These are phyloP conservation scores for Eimeria necatrix DNA, from an alignment of 169 alveolate species.

Conservation along the genomic window DNA sequence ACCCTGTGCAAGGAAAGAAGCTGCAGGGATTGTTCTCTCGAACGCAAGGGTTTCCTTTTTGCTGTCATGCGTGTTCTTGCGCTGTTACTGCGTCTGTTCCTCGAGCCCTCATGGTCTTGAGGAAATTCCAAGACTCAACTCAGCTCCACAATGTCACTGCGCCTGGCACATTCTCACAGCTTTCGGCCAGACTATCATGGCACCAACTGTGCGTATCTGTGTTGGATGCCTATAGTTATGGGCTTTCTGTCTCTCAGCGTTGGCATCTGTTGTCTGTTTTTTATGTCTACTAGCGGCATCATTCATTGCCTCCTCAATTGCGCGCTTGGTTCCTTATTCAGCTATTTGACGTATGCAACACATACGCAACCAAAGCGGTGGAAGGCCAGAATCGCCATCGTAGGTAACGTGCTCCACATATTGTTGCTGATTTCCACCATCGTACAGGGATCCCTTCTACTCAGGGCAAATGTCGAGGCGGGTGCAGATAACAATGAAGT, in stretches of 20 bases:
- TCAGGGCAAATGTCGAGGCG: neutral
- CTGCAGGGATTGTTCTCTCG: neutral
- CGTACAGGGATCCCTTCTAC: neutral
- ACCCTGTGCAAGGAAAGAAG: neutral
- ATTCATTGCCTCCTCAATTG: slow-evolving; percentile 6
- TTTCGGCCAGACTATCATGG: slow-evolving; percentile 12
- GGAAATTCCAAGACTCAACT: too few species aligned
- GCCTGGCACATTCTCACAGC: neutral
- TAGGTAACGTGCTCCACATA: slow-evolving; percentile 7
- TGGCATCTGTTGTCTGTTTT: slow-evolving; percentile 46
- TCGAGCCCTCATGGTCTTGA: too few species aligned
- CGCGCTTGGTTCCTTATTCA: neutral
- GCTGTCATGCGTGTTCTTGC: too few species aligned
- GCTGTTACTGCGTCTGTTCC: too few species aligned
- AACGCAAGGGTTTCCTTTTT: too few species aligned
- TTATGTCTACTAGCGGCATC: neutral
- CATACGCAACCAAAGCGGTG: slow-evolving; percentile 31
- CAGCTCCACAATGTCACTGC: slow-evolving; percentile 4
- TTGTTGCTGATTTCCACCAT: neutral
- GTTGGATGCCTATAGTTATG: slow-evolving; percentile 39
- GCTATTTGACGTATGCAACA: neutral
- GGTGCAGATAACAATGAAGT: neutral
- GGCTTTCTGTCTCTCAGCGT: slow-evolving; percentile 16
- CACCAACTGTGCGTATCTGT: neutral
- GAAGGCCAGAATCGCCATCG: slow-evolving; percentile 2